Evolutionary conservation across 2,329 filamentous ascomycete species (phyloP).

Genomic region (Mollisiaceae sp.): DNA sequence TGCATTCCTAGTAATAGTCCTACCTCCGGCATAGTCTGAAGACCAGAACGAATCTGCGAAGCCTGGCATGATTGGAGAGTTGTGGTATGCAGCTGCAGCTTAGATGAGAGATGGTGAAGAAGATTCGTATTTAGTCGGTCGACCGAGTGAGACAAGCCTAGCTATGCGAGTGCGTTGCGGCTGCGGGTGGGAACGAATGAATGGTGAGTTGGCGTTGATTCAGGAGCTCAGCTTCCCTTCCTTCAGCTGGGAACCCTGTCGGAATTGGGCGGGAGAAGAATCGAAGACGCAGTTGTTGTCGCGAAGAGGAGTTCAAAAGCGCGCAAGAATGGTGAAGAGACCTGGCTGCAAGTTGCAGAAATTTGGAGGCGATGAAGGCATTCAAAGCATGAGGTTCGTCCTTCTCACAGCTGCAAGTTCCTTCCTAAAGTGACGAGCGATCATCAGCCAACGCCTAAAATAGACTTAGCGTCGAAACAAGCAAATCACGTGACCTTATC

Average conservation of each 20-base stretch:
- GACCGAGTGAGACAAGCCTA: constrained; percentile 14
- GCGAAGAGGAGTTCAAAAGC: neutral
- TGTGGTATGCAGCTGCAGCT: constrained; percentile 17
- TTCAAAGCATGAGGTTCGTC: constrained; percentile 25
- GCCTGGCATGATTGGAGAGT: constrained; percentile 70
- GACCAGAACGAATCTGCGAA: constrained; percentile 99
- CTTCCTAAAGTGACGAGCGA: constrained; percentile 15
- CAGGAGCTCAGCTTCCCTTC: constrained; percentile 18
- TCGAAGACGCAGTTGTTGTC: neutral
- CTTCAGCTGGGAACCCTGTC: constrained; percentile 21
- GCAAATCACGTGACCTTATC: constrained; percentile 12
- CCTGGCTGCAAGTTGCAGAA: constrained; percentile 8
- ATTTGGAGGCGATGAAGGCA: constrained; percentile 29
- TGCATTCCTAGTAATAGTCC: constrained; percentile 38
- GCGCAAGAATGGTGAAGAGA: neutral
- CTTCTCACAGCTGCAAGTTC: constrained; percentile 21
- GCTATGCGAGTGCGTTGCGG: constrained; percentile 10
- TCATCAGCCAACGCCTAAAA: constrained; percentile 11
- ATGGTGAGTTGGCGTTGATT: constrained; percentile 17
- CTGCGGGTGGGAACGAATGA: constrained; percentile 24
- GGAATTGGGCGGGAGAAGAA: neutral
- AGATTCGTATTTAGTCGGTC: neutral
- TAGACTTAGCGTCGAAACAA: constrained; percentile 14
- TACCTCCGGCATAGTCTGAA: constrained; percentile 92
- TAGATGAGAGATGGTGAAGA: constrained; percentile 12